Evolutionary conservation across 495 filamentous ascomycete species (phyloP), one percentile per base, ranked within the genome.

Genomic region (Aspergillus carlsbadensis): DNA sequence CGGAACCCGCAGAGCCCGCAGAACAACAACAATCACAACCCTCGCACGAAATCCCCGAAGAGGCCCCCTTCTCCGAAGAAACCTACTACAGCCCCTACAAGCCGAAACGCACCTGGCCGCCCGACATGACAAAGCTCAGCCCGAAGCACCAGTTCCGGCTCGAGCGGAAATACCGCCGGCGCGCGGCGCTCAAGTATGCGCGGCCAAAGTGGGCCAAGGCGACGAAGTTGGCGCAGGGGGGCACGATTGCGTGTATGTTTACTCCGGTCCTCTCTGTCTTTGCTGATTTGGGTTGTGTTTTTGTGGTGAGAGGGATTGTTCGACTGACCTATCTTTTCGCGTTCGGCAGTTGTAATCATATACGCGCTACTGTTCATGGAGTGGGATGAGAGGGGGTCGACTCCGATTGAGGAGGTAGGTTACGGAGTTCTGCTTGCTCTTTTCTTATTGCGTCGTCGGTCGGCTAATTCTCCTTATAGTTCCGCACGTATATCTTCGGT

Each of bases 41-140:
- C 42, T 22, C 35, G 35, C n/a, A n/a, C n/a, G n/a, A n/a, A n/a
- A n/a, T n/a, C n/a, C n/a, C n/a, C n/a, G n/a, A n/a, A n/a, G 26
- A 29, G 26, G 26, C 26, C 26, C 26, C 8, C 26, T 29, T 8
- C 26, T 4, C 26, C 4, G 8, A 29, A 29, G 26, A 29, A 3
- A 8, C 8, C 26, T 65, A 68, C 48, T 74, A 76, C 58, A 86
- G 81, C 60, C 82, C 75, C 1, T 92, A 88, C 80, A 85, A 83
- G 67, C 87, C 90, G n/a, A 90, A 92, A 69, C 87, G 86, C 56
- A 71, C 83, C 69, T 99, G 95, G 95, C 94, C 94, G 18, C 94
- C 94, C 2, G 91, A 97, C 70, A 91, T 98, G 78, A 74, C 75
- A 46, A 87, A 89, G 65, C 82, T 99, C 46, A 84, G 86, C 5